Conservation (phyloP, 495 filamentous ascomycete species). For the Aspergillus coremiiformis region DNA sequence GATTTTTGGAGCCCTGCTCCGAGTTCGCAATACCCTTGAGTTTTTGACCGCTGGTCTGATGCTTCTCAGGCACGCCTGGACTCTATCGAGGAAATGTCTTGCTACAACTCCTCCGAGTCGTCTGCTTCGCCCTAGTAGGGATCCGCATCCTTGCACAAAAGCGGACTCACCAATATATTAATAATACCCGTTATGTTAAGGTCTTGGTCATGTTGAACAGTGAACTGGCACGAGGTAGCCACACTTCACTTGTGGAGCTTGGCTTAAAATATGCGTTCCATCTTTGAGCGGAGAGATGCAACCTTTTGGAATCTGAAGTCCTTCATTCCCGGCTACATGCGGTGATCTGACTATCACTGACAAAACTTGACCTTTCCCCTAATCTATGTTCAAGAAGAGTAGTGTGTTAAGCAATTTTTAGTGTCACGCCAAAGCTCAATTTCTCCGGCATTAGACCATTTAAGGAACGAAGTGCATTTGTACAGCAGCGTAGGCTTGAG, state of each 20-base stretch:
- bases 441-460: not conserved
- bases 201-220: too few species aligned
- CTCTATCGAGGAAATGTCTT: not conserved
- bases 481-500: not conserved
- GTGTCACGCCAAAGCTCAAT: not conserved
- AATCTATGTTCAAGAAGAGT: not conserved
- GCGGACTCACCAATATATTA: not conserved
- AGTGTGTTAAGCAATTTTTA: constrained; percentile 2
- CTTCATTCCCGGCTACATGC: not conserved
- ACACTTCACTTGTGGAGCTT: not conserved
- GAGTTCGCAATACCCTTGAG: not conserved
- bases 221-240: too few species aligned
- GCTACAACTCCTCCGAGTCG: not conserved
- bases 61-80: not conserved
- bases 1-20: not conserved
- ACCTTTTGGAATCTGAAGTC: not conserved
- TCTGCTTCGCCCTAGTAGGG: not conserved
- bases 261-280: not conserved
- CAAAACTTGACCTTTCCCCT: not conserved
- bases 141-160: not conserved
- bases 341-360: not conserved
- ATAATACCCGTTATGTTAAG: not conserved
- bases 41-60: not conserved
- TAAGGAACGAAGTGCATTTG: constrained; percentile 1
- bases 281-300: not conserved